Evolutionary conservation across 2,329 filamentous ascomycete genomes (phyloP).

Genomic region (Xenoacremonium recifei): DNA sequence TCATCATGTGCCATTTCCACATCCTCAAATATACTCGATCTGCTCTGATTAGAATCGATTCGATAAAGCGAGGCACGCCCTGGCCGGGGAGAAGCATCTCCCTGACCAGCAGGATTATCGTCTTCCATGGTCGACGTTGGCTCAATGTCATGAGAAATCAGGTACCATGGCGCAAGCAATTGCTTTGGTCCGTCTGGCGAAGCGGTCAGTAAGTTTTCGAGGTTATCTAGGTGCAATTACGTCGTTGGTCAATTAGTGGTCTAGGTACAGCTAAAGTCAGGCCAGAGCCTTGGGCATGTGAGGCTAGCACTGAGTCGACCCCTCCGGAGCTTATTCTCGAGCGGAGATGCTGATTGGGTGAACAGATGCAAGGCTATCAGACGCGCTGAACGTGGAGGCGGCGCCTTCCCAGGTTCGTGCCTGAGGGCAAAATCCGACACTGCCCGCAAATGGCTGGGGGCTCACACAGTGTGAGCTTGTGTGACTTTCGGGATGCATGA

Average conservation of each 20-base stretch:
- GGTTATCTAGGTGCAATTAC: conserved; percentile 2
- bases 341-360: no score
- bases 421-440: no score
- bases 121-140: conserved; percentile 24
- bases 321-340: no score
- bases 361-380: neutral
- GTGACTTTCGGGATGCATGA: no score
- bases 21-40: conserved; percentile 81
- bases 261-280: no score
- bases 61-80: conserved; percentile 52
- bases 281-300: no score
- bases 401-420: no score
- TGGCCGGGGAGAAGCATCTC: conserved; percentile 15
- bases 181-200: conserved; percentile 3
- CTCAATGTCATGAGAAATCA: conserved; percentile 7
- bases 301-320: neutral
- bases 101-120: conserved; percentile 19
- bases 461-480: no score
- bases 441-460: no score
- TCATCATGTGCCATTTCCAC: conserved; percentile 99
- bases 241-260: conserved; percentile 6
- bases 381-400: no score
- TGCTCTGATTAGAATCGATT: conserved; percentile 68
- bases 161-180: conserved; percentile 15
- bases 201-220: neutral